Percentiles rank a stretch among this genome's conserved stretches.
Evolutionary conservation across 345 rosid genomes (phyloP).

Genomic region (Brassica juncea): DNA sequence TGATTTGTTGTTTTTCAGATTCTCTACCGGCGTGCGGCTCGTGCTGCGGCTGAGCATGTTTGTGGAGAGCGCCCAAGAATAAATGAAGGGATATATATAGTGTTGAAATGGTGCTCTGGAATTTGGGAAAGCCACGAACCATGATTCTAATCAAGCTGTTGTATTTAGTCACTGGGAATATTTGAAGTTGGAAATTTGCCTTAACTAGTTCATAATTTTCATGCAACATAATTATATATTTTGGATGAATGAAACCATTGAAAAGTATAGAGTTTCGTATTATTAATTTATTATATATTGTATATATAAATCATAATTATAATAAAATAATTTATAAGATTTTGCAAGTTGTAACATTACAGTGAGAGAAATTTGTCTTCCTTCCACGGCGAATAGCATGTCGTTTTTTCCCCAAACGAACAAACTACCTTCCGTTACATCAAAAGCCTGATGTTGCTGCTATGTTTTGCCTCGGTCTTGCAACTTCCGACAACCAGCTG

Average conservation of each 20-base stretch:
- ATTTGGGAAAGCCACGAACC: background rate
- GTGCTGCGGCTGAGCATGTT: constrained; percentile 34
- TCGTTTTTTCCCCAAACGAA: background rate
- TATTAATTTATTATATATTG: no score
- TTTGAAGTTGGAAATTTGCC: background rate
- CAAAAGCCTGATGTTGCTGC: background rate
- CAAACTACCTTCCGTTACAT: background rate
- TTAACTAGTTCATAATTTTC: background rate
- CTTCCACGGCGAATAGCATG: background rate
- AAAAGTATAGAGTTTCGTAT: background rate
- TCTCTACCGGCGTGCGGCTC: constrained; percentile 44
- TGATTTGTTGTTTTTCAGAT: constrained; percentile 30
- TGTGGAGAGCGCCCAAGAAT: background rate
- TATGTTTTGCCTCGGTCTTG: background rate
- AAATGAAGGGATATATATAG: background rate
- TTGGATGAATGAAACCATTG: background rate
- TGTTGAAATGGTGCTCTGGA: background rate
- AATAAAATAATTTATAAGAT: no score
- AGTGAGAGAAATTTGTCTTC: background rate
- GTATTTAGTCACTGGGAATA: background rate
- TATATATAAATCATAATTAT: no score
- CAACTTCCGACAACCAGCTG: background rate
- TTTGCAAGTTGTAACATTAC: no score
- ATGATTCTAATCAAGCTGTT: background rate
- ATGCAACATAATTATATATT: background rate